Base-by-base conservation (phyloP, 1,139 yeast species). In the Candida sojae region DNA sequence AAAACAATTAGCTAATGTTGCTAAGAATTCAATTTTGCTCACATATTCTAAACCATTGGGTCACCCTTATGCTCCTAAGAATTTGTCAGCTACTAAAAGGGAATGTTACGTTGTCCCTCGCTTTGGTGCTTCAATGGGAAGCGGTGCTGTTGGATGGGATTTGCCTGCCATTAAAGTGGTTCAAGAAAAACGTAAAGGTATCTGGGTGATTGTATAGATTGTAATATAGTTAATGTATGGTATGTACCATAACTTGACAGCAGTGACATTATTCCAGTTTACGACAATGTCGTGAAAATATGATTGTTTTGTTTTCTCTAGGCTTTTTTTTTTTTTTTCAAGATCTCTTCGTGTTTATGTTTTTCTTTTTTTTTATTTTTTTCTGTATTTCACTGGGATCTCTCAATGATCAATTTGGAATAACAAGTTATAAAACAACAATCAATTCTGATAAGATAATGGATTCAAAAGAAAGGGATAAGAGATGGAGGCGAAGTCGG, bases 101-200 rank as follows among this genome's bases (percentile, higher is more conserved):
- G 93, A 88, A 59, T 89, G 96, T 56, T 91, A 90, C 68, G 97
- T 92, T 25, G 86, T 91, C 41, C 98, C 98, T 0, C 70, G 97
- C 48, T 84, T 88, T 62, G 98, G 98, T 9, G 92, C 96, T 9
- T 79, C 85, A 6, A 74, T 86, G 39, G 96, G 96, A 4, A 79
- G 84, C 33, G 96, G 96, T 29, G 89, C 91, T 25, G 77, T 88
- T 28, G 97, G 97, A 8, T 92, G 97, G 96, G 97, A 92, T 59
- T 69, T 92, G 45, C 96, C 96, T 5, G 96, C 90, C 1, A 72
- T 85, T 28, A 86, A 89, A 62, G 95, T 91, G 1, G 72, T 72
- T 2, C 97, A 92, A 62, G 76, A 73, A 52, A 88, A 83, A 61
- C 64, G 71, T 11, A 63, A 71, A 37, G 93, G 93, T 0, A 67